A percentile compares a stretch with the other conserved stretches of the same genome.
phyloP scores from a whole-genome alignment of 805 yeast genomes.

The Candida rishiriensis region DNA sequence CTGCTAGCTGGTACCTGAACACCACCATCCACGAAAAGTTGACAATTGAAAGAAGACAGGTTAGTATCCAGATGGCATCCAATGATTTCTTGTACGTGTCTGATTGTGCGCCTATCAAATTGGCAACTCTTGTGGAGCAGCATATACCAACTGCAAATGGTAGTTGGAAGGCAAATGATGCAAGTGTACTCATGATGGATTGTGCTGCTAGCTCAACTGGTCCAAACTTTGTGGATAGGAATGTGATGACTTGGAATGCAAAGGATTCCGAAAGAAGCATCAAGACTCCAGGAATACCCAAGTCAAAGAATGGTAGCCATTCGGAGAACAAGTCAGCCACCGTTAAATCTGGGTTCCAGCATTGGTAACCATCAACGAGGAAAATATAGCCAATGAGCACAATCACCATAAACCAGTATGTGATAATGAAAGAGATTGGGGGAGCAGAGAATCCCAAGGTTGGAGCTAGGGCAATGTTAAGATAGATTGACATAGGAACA shows the following conservation, averaged over 20 bases:
- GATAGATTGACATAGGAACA: conserved; percentile 59
- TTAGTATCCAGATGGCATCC: conserved; percentile 32
- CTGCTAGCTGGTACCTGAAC: conserved; percentile 35
- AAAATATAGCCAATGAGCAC: conserved; percentile 49
- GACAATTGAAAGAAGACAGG: conserved; percentile 31
- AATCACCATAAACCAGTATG: conserved; percentile 65
- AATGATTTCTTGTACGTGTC: conserved; percentile 33
- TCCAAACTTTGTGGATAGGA: conserved; percentile 45
- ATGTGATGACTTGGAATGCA: conserved; percentile 50
- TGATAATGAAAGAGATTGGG: conserved; percentile 61
- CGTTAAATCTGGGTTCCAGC: conserved; percentile 46
- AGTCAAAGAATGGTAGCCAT: conserved; percentile 40
- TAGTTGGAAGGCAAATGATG: conserved; percentile 45
- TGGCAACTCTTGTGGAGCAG: conserved; percentile 48
- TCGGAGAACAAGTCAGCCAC: conserved; percentile 29
- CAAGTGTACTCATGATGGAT: conserved; percentile 44
- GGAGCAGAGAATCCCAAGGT: conserved; percentile 66
- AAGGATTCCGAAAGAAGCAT: conserved; percentile 56
- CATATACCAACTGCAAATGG: conserved; percentile 51
- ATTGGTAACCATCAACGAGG: conserved; percentile 56
- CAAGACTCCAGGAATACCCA: conserved; percentile 49
- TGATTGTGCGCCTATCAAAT: conserved; percentile 47
- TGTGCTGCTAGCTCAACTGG: conserved; percentile 48
- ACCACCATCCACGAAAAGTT: conserved; percentile 35
- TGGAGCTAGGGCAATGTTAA: conserved; percentile 60